Percentiles rank a stretch among this genome's conserved stretches.
Conservation (phyloP, 2,329 filamentous ascomycete species). For the Penicillium sp. region DNA sequence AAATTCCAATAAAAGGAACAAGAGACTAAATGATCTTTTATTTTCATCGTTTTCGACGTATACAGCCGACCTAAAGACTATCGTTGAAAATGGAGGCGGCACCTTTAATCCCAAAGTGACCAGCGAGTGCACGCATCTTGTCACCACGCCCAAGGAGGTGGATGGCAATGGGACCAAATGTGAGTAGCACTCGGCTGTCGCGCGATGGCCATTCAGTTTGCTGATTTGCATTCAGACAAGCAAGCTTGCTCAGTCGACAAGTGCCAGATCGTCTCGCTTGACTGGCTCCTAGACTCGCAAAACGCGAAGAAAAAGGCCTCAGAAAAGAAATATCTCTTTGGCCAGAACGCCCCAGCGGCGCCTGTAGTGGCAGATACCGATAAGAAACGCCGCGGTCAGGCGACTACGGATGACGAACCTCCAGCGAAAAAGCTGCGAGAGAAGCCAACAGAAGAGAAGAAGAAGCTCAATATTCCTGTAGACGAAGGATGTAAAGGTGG, state of each 20-base stretch:
- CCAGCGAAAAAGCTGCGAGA: conserved; percentile 41
- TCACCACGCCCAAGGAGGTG: conserved; percentile 35
- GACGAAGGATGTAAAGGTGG: conserved; percentile 40
- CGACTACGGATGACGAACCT: conserved; percentile 19
- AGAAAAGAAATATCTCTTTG: conserved; percentile 36
- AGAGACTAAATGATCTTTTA: neutral
- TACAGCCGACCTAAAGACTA: conserved; percentile 27
- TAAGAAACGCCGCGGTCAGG: conserved; percentile 26
- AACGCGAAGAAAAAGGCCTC: conserved; percentile 38
- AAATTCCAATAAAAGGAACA: neutral
- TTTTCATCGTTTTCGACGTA: neutral
- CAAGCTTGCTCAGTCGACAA: conserved; percentile 42
- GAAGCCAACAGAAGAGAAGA: conserved; percentile 42
- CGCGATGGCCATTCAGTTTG: neutral
- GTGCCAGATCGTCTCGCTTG: conserved; percentile 52
- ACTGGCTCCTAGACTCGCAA: conserved; percentile 59
- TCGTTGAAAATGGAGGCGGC: conserved; percentile 33
- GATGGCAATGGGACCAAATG: conserved; percentile 34
- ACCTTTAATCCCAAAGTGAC: conserved; percentile 28
- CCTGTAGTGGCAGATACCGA: conserved; percentile 9
- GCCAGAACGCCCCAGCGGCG: conserved; percentile 11
- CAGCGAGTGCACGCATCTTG: conserved; percentile 34
- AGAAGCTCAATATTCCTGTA: conserved; percentile 42
- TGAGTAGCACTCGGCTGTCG: conserved; percentile 17
- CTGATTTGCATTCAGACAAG: conserved; percentile 23